Percentiles rank a stretch among this genome's conserved stretches.
These are phyloP conservation scores for Nicotiana obtusifolia DNA, from an alignment of 257 asterid genomes.

Conservation along the genomic window DNA sequence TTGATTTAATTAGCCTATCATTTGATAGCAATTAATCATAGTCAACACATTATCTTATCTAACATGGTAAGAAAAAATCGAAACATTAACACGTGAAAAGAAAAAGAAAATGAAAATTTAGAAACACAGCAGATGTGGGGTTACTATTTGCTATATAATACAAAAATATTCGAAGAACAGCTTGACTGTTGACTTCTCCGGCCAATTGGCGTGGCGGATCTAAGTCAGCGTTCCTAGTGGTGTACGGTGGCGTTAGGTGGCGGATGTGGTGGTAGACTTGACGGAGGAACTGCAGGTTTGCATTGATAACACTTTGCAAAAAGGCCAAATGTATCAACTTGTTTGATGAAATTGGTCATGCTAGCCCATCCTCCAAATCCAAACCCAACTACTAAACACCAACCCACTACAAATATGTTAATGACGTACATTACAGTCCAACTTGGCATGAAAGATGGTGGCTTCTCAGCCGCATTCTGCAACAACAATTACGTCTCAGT, in stretches of 20 bases:
- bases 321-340: slow-evolving; percentile 81
- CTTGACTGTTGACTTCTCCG: not conserved
- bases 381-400: slow-evolving; percentile 75
- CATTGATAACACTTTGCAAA: slow-evolving; percentile 94
- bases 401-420: slow-evolving; percentile 57
- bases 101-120: slow-evolving; percentile 1
- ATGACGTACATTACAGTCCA: slow-evolving; percentile 75
- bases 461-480: slow-evolving; percentile 97
- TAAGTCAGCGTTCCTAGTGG: slow-evolving; percentile 25
- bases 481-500: not conserved
- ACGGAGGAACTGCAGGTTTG: slow-evolving; percentile 38
- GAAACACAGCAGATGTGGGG: slow-evolving; percentile 31
- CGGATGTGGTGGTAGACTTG: slow-evolving; percentile 15
- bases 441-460: slow-evolving; percentile 69
- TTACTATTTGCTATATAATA: slow-evolving; percentile 37
- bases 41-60: slow-evolving; percentile 46
- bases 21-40: slow-evolving; percentile 35
- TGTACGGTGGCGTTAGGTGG: slow-evolving; percentile 30
- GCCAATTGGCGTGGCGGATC: not conserved
- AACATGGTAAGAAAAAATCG: slow-evolving; percentile 13
- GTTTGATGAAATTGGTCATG: slow-evolving; percentile 66
- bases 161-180: slow-evolving; percentile 22
- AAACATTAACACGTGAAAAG: not conserved
- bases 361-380: slow-evolving; percentile 99
- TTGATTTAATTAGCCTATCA: slow-evolving; percentile 35